Evolutionary conservation across 306 rosid genomes (phyloP).

Genomic region (Quercus robur): DNA sequence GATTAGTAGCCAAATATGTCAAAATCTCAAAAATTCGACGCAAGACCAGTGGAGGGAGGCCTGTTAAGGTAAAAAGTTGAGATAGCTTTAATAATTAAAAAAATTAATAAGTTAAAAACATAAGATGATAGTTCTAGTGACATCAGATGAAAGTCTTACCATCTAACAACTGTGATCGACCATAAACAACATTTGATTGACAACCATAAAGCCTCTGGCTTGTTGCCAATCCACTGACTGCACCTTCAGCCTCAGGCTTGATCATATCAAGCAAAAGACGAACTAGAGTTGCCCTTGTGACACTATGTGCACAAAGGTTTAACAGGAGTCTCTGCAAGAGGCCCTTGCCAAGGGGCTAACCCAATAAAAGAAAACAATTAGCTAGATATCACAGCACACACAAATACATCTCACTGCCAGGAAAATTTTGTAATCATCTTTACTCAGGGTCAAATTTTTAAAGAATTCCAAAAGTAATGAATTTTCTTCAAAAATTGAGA

Average conservation of each 20-base stretch:
- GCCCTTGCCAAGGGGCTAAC: conserved; percentile 98
- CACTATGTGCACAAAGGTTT: conserved; percentile 89
- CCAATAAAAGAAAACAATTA: conserved; percentile 16
- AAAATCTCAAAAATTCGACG: conserved; percentile 90
- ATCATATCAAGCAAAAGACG: conserved; percentile 75
- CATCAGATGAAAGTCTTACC: conserved; percentile 48
- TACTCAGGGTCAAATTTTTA: background rate
- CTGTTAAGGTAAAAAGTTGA: conserved; percentile 39
- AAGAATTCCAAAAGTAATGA: background rate
- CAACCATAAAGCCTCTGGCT: conserved; percentile 94
- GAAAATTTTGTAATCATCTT: background rate
- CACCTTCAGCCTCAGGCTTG: conserved; percentile 81
- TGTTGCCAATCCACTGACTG: conserved; percentile 45
- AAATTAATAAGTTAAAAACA: conserved; percentile 1
- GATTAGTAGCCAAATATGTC: conserved; percentile 81
- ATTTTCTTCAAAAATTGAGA: background rate
- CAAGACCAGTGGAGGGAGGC: conserved; percentile 92
- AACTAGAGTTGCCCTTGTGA: conserved; percentile 73
- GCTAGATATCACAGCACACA: conserved; percentile 19
- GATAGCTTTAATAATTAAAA: conserved; percentile 23
- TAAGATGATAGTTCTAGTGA: background rate
- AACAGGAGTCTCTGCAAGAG: conserved; percentile 91
- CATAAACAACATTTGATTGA: conserved; percentile 89
- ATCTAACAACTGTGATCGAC: conserved; percentile 86
- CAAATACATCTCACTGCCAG: background rate